These are phyloP conservation scores for Breynia disticha DNA, from an alignment of 441 rosid genomes.

Conservation along the genomic window DNA sequence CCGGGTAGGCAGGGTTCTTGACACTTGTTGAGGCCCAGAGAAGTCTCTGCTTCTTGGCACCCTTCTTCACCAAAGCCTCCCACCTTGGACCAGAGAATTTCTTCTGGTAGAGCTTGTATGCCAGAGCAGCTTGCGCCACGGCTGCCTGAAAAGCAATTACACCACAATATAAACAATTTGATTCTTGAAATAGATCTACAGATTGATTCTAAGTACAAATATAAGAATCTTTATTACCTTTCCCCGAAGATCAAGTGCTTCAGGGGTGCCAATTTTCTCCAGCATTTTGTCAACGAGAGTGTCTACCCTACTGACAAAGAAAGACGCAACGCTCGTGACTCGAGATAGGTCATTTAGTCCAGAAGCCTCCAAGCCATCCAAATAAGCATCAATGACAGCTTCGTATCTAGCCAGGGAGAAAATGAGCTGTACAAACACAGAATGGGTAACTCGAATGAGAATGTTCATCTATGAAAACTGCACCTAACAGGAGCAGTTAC, in stretches of 20 bases:
- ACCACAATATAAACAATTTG: constrained; percentile 6
- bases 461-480: no score
- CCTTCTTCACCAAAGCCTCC: constrained; percentile 92
- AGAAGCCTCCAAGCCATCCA: constrained; percentile 98
- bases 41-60: constrained; percentile 95
- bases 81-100: constrained; percentile 97
- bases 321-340: constrained; percentile 95
- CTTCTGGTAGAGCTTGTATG: constrained; percentile 89
- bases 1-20: constrained; percentile 83
- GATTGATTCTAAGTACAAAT: not conserved
- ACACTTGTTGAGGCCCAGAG: constrained; percentile 98
- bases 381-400: constrained; percentile 93
- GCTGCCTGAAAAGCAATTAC: constrained; percentile 57
- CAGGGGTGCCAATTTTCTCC: constrained; percentile 85
- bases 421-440: constrained; percentile 52
- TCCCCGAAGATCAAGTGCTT: constrained; percentile 93
- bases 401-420: constrained; percentile 91
- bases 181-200: not conserved
- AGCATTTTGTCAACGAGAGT: constrained; percentile 92
- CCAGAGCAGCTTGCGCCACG: constrained; percentile 92
- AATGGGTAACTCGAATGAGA: constrained; percentile 4
- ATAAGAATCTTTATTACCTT: constrained; percentile 38
- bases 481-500: no score
- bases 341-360: constrained; percentile 82
- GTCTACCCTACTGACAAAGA: constrained; percentile 96